Base-by-base conservation (phyloP, 148 eudicot genomes). In the Bassia scoparia region DNA sequence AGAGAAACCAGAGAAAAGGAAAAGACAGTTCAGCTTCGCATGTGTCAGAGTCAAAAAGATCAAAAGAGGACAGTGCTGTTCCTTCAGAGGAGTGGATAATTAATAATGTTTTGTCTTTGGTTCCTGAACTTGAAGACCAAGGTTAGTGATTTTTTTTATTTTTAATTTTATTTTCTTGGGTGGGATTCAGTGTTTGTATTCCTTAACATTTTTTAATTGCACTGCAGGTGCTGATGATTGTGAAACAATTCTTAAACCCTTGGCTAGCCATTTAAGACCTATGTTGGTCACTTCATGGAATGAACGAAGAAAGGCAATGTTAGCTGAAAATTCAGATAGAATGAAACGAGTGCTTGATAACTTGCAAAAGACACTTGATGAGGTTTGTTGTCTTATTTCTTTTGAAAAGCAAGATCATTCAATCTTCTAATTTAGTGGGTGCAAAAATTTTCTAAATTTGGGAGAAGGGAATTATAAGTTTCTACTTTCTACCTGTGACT, bases 61-160 rank as follows among this genome's bases (percentile, higher is more conserved):
- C 73, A 60, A 87, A 82, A 80, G 90, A 84, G 68, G 89, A 86
- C 52, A 79, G 23, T 30, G 71, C 79, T 69, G 75, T 84, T 37
- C 84, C 90, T 54, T 87, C 98, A 64, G 90, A 91, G 74, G 90
- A 95, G 72, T 87, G 91, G 87, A 78, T 95, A 58, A 76, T 90
- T 54, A 73, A 82, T 73, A 91, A 86, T 69, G 83, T 89, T 53
- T 69, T 75, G 58, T 70, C 78, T 14, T 69, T 89, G 83, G 89
- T 89, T 70, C 93, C 97, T 58, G 99, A 95, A 61, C 82, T 95
- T 76, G 97, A 88, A 81, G 99, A 92, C 69, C 91, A 89, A 84
- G 98, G 98, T 94, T 27, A 31, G 81, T 68, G 52, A 41, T 48
- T 41, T 80, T 61, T 30, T 59, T 60, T 30, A 41, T 4, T 6